A percentile compares a stretch with the other conserved stretches of the same genome.
phyloP scores from a whole-genome alignment of 2,329 filamentous ascomycete species.

The Nannizziopsis arthrosporioides region DNA sequence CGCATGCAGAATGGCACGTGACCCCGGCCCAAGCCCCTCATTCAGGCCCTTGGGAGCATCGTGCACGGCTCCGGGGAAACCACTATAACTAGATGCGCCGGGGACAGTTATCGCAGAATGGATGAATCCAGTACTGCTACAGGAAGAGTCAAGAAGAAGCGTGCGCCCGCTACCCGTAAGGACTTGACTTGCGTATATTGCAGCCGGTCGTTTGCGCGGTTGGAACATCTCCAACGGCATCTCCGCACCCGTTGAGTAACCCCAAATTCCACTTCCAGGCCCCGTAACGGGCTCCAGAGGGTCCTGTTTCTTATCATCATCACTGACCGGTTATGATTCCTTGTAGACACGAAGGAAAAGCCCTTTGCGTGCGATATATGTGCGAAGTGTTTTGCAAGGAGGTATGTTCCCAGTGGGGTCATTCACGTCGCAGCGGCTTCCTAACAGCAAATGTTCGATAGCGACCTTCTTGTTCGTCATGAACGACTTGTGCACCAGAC shows the following conservation, averaged over 20 bases:
- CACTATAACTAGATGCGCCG: neutral
- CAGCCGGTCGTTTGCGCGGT: slow-evolving; percentile 37
- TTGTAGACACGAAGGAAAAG: slow-evolving; percentile 39
- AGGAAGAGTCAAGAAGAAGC: slow-evolving; percentile 33
- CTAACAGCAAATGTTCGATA: slow-evolving; percentile 14
- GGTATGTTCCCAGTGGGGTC: slow-evolving; percentile 20
- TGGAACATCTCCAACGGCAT: slow-evolving; percentile 42
- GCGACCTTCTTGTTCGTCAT: slow-evolving; percentile 40
- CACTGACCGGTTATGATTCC: slow-evolving; percentile 18
- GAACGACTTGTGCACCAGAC: slow-evolving; percentile 39
- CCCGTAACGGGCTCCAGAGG: slow-evolving; percentile 1
- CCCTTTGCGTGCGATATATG: slow-evolving; percentile 41
- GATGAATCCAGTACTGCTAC: slow-evolving; percentile 29
- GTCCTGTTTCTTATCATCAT: neutral
- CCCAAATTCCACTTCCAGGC: slow-evolving; percentile 14
- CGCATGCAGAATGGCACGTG: too few relatives aligned
- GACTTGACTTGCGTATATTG: slow-evolving; percentile 40
- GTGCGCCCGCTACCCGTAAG: slow-evolving; percentile 32
- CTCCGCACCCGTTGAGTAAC: slow-evolving; percentile 40
- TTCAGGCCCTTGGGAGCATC: too few relatives aligned
- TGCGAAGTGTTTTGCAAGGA: slow-evolving; percentile 39
- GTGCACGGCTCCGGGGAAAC: too few relatives aligned
- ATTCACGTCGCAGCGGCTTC: too few relatives aligned
- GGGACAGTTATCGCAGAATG: slow-evolving; percentile 19
- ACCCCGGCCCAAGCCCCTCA: too few relatives aligned